These are phyloP conservation scores for Closterium sp. DNA, from an alignment of 139 green algal genomes.

Conservation along the genomic window DNA sequence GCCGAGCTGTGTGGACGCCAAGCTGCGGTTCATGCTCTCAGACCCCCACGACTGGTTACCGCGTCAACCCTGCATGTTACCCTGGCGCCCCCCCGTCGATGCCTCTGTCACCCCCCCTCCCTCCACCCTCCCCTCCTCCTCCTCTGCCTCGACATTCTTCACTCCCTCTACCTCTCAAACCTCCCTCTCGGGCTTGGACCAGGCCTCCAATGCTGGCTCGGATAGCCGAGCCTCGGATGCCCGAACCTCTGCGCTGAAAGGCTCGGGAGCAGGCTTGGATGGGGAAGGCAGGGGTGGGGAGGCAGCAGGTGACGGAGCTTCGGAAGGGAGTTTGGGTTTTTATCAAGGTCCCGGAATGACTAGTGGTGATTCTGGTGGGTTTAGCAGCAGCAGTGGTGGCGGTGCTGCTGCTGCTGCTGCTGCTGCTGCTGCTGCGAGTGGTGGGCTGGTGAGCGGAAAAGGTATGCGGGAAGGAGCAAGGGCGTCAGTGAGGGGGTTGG, in stretches of 20 bases:
- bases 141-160: not conserved
- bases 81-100: not conserved
- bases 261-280: not conserved
- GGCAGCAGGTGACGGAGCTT: too few relatives aligned
- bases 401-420: not conserved
- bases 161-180: not conserved
- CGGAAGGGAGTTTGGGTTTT: too few relatives aligned
- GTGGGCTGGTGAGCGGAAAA: not conserved
- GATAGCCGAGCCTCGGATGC: not conserved
- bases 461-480: not conserved
- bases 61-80: conserved; percentile 1
- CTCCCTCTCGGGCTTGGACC: not conserved
- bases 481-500: not conserved
- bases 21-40: not conserved
- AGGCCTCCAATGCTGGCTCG: not conserved
- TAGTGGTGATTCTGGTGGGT: not conserved
- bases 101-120: not conserved
- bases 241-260: not conserved
- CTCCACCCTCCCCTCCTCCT: not conserved
- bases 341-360: not conserved
- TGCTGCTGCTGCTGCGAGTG: not conserved
- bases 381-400: not conserved
- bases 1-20: not conserved
- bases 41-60: not conserved
- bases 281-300: not conserved